phyloP scores from a whole-genome alignment of 331 rosid species.

The Stylosanthes scabra region DNA sequence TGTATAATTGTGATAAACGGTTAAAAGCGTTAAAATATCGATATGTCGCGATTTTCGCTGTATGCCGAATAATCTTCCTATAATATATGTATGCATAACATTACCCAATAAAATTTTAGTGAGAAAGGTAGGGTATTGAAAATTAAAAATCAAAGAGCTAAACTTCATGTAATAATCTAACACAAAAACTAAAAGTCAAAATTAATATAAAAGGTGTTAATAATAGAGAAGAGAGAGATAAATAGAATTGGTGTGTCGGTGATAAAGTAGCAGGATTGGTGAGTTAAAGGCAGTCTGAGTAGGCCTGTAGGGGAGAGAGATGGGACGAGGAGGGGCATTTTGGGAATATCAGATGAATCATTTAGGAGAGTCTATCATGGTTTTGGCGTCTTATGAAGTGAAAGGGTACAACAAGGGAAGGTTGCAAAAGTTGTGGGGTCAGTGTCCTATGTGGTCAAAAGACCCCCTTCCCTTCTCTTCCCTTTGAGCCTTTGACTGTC shows the following conservation, averaged over 20 bases:
- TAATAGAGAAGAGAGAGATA: no score
- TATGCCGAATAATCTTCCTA: no score
- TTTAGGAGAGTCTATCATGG: slow-evolving; percentile 47
- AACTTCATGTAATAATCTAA: no score
- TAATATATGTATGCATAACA: no score
- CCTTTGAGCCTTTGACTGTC: slow-evolving; percentile 46
- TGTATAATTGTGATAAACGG: no score
- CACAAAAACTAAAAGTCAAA: no score
- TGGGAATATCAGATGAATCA: slow-evolving; percentile 20
- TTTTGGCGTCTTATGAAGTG: slow-evolving; percentile 47
- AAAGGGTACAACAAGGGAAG: neutral
- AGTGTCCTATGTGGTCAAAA: slow-evolving; percentile 54
- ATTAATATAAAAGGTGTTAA: neutral
- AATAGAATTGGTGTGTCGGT: slow-evolving; percentile 30
- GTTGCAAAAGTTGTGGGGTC: slow-evolving; percentile 37
- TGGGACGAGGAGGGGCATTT: slow-evolving; percentile 46
- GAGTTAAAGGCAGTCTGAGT: slow-evolving; percentile 52
- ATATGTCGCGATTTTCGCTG: no score
- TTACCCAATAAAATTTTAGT: no score
- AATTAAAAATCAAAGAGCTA: no score
- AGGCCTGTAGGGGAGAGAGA: slow-evolving; percentile 40
- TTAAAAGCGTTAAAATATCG: no score
- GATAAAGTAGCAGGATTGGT: slow-evolving; percentile 44
- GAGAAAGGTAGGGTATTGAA: no score
- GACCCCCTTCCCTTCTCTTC: slow-evolving; percentile 21